Percentiles rank a stretch among this genome's conserved stretches.
Evolutionary conservation across 139 green algal species (phyloP).

Genomic region (Bryopsis sp.): DNA sequence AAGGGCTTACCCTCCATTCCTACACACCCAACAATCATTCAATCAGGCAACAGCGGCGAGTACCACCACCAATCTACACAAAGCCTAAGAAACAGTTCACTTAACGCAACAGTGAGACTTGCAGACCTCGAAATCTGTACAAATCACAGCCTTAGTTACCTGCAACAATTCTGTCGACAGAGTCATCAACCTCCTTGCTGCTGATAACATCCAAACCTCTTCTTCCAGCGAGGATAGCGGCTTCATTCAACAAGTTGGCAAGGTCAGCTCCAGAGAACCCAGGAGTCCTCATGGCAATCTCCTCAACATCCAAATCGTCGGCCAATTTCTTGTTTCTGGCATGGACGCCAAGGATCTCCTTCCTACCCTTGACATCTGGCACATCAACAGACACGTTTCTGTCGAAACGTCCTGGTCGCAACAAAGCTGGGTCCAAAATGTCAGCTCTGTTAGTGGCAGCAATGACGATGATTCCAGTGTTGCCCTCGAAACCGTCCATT

Average conservation of each 20-base stretch:
- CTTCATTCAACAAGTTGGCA: constrained; percentile 98
- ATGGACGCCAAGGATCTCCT: constrained; percentile 92
- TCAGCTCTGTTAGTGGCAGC: constrained; percentile 98
- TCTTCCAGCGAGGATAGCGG: constrained; percentile 91
- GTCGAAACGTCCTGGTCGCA: constrained; percentile 98
- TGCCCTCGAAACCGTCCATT: constrained; percentile 99
- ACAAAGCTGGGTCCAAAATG: constrained; percentile 95
- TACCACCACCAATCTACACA: too few relatives aligned
- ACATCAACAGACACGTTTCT: constrained; percentile 91
- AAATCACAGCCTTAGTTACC: too few relatives aligned
- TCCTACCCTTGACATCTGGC: constrained; percentile 89
- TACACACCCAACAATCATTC: too few relatives aligned
- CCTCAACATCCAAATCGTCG: constrained; percentile 85
- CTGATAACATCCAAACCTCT: constrained; percentile 54
- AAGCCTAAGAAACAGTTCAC: too few relatives aligned
- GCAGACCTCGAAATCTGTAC: too few relatives aligned
- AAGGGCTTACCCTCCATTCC: constrained; percentile 98
- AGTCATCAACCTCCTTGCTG: constrained; percentile 89
- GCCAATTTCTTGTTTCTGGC: constrained; percentile 95
- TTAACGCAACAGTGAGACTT: too few relatives aligned
- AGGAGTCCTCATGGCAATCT: constrained; percentile 85
- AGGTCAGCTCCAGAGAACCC: constrained; percentile 92
- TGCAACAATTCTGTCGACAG: constrained; percentile 93
- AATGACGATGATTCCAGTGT: constrained; percentile 98
- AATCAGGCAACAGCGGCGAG: too few relatives aligned